Conservation (phyloP, 768 basidiomycete species). For the Lactifluus volemus region DNA sequence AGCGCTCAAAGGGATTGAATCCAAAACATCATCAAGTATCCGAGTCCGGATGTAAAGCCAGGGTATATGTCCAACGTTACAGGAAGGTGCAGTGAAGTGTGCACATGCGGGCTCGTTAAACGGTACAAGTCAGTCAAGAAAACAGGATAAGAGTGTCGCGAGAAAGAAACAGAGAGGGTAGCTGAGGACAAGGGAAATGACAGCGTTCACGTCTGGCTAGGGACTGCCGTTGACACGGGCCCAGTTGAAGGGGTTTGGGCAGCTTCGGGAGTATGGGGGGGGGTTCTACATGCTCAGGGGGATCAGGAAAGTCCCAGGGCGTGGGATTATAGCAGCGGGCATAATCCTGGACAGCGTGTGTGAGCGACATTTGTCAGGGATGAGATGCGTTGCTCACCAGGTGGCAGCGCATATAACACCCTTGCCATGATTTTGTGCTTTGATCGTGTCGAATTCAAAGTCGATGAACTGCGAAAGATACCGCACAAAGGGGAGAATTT, state of each 20-base stretch:
- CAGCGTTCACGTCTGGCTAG: neutral
- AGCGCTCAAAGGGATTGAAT: neutral
- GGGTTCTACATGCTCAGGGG: constrained; percentile 19
- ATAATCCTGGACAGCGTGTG: constrained; percentile 45
- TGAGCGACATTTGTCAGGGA: neutral
- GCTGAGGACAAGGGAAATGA: neutral
- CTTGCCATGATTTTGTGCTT: constrained; percentile 52
- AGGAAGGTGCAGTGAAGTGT: neutral
- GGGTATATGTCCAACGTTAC: neutral
- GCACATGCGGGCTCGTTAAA: neutral
- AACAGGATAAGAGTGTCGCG: neutral
- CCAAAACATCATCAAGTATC: too few species aligned
- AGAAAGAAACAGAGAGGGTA: constrained; percentile 2
- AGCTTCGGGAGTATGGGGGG: neutral
- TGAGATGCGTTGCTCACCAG: constrained; percentile 41
- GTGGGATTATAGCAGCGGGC: constrained; percentile 70
- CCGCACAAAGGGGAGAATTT: constrained; percentile 77
- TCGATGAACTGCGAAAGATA: constrained; percentile 77
- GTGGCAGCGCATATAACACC: constrained; percentile 87
- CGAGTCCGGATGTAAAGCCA: neutral
- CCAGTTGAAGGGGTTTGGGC: neutral
- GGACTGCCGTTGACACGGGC: neutral
- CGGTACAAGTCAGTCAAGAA: neutral
- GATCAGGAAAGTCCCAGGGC: constrained; percentile 63
- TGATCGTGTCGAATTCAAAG: constrained; percentile 61